phyloP scores from a whole-genome alignment of 2,329 filamentous ascomycete genomes.

The Rasamsonia emersonii region DNA sequence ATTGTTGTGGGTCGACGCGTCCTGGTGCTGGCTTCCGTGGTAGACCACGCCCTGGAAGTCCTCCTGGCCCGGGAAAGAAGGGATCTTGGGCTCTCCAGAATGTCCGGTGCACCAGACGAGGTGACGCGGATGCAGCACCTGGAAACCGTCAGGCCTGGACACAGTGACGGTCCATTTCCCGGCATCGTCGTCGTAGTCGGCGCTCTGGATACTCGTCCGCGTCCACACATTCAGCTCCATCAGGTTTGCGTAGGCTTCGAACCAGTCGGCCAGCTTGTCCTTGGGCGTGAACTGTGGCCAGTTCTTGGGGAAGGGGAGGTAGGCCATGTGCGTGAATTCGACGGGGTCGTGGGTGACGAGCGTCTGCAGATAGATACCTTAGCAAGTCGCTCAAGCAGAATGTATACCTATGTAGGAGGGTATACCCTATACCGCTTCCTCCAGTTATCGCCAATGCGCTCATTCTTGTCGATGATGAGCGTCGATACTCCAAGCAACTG shows the following conservation, averaged over 20 bases:
- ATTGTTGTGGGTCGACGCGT: constrained; percentile 27
- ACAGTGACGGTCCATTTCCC: constrained; percentile 33
- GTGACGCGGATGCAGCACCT: constrained; percentile 32
- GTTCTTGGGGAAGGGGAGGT: constrained; percentile 33
- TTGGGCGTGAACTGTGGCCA: constrained; percentile 38
- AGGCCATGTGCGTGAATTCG: constrained; percentile 30
- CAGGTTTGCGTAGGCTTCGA: constrained; percentile 40
- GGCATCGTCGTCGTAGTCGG: constrained; percentile 30
- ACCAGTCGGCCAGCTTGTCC: constrained; percentile 42
- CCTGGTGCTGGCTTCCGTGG: constrained; percentile 37
- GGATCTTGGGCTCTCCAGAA: constrained; percentile 34
- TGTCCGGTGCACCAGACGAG: constrained; percentile 43
- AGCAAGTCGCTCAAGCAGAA: constrained; percentile 2
- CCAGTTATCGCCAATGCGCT: constrained; percentile 44
- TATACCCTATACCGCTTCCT: constrained; percentile 39
- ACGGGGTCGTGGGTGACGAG: constrained; percentile 34
- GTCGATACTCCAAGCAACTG: constrained; percentile 31
- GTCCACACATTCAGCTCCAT: constrained; percentile 44
- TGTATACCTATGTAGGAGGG: too few relatives aligned
- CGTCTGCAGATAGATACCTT: constrained; percentile 14
- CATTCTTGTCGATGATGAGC: constrained; percentile 39
- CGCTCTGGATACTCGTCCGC: constrained; percentile 30
- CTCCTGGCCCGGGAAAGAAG: constrained; percentile 32
- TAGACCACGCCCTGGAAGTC: constrained; percentile 36
- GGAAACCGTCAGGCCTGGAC: constrained; percentile 15